phyloP scores from a whole-genome alignment of 2,329 filamentous ascomycete species.

The Aureobasidium namibiae region DNA sequence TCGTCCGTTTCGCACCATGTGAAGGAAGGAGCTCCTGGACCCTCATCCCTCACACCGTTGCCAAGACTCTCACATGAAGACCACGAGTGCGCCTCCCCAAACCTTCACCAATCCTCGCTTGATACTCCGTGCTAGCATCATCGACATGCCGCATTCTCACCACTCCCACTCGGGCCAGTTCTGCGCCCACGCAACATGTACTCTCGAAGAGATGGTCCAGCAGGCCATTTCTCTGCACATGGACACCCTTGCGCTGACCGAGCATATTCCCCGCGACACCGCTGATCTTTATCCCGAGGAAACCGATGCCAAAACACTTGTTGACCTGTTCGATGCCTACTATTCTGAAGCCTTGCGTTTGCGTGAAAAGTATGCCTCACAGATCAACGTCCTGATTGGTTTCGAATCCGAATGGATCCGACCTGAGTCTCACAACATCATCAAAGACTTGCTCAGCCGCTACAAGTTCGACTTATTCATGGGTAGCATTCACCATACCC shows the following conservation, averaged over 20 bases:
- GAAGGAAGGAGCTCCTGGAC: conserved; percentile 9
- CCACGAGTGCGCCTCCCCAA: background rate
- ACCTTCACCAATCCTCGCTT: background rate
- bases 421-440: conserved; percentile 51
- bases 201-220: conserved; percentile 74
- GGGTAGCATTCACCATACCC: conserved; percentile 85
- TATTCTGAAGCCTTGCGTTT: conserved; percentile 67
- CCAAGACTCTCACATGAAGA: conserved; percentile 10
- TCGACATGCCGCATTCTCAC: conserved; percentile 85
- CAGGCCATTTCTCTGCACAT: conserved; percentile 71
- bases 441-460: conserved; percentile 50
- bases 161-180: conserved; percentile 98
- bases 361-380: conserved; percentile 56
- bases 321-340: conserved; percentile 58
- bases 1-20: background rate
- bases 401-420: conserved; percentile 95
- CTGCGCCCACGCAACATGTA: conserved; percentile 82
- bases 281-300: conserved; percentile 91
- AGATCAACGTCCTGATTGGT: conserved; percentile 75
- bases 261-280: conserved; percentile 83
- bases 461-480: conserved; percentile 80
- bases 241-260: conserved; percentile 77
- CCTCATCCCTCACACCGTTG: background rate
- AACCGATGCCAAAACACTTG: conserved; percentile 40
- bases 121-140: conserved; percentile 30